Evolutionary conservation across 2,329 filamentous ascomycete species (phyloP), one percentile per base, ranked within the genome.

Genomic region (Rhynchosporium secalis): DNA sequence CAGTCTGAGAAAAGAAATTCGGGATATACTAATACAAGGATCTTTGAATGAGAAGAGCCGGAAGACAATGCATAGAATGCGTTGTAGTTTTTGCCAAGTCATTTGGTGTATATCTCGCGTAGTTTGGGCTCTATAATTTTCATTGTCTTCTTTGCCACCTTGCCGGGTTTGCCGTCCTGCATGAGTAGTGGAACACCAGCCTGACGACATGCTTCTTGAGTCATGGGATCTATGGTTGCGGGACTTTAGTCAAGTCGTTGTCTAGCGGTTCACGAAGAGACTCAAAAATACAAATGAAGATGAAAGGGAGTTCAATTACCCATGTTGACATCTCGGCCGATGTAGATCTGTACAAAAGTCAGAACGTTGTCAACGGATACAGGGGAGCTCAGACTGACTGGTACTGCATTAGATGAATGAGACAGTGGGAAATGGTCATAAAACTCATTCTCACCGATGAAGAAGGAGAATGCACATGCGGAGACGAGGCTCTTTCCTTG

Each of bases 31-130:
- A 64, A 56, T 15, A 60, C 15, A 48, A 64, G 59, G 10, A 64
- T 64, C 29, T 64, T 64, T 5, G 62, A 60, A 36, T 64, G 62
- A 9, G 62, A 64, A 13, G 59, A 64, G 56, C 62, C 62, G 28
- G 62, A 15, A 20, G 59, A 64, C 62, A 56, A 64, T 8, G 59
- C 59, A 43, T 64, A 64, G 45, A 64, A 64, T 13, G 62, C 49
- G 40, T 62, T 49, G 31, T 59, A 64, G n/a, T 64, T 64, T 1
- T 40, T 45, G 13, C 62, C 62, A 15, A 59, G 58, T 49, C 33
- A 45, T 9, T 26, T 7, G 15, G 8, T 20, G 15, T 52, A 60
- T 4, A 62, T 3, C 9, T 60, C 36, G 26, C 28, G 49, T 29
- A 64, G 56, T 36, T 33, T 56, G 28, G 62, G 43, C 36, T 29